Evolutionary conservation across 176 grass and related monocot genomes (phyloP), one percentile per base, ranked within the genome.

Genomic region (Eleusine indica): DNA sequence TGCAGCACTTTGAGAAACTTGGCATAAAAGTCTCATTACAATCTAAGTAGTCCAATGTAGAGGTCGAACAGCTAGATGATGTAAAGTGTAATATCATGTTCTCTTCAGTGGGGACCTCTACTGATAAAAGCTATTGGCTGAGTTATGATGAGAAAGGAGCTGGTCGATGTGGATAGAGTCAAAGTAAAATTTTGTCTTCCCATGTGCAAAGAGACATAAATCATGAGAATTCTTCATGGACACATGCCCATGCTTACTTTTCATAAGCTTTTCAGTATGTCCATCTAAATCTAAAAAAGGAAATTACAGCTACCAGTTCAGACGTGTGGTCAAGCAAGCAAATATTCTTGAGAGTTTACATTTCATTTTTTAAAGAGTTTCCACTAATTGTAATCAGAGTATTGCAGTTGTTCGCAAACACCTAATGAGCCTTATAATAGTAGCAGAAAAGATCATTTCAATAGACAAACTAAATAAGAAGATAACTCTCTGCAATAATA

Each of bases 161-260:
- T n/a, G 64, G 76, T 76, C 82, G 76, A 70, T 85, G 70, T 85
- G 87, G 76, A 70, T 76, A 84, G 14, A 89, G 76, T 42, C 62
- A 75, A 74, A 89, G 77, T 53, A 72, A 80, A 79, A 19, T 57
- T 69, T 79, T 90, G 35, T 65, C 84, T 75, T 63, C 84, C 42
- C 51, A 70, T 87, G 75, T 75, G 84, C 73, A 68, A 80, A 74
- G 70, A 51, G 52, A 78, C 15, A 47, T 25, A 49, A 57, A 83
- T 53, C 63, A 83, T 83, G 48, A 41, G 30, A 79, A 74, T 69
- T 62, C 40, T 63, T 68, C 38, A 29, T 49, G n/a, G 47, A 46
- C 61, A 37, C 40, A 66, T 61, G 43, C 68, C 7, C n/a, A 32
- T 41, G 68, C 56, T 78, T 83, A 80, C 57, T 47, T 75, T 69